Base-by-base conservation (phyloP, 768 basidiomycete species). In the Amyloporia xantha region DNA sequence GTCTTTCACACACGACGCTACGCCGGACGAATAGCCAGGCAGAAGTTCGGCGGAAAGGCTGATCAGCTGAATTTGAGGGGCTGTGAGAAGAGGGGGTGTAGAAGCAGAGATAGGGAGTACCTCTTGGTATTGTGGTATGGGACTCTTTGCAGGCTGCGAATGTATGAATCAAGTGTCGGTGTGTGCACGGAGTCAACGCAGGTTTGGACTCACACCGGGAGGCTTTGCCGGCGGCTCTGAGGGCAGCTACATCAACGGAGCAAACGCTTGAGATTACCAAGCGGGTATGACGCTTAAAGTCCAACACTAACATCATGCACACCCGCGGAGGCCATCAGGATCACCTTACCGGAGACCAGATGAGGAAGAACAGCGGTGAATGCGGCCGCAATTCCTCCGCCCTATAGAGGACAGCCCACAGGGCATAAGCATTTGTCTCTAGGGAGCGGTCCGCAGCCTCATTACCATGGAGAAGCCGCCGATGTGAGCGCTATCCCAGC, bases 381-480 rank as follows among this genome's bases (percentile, higher is more conserved):
- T 1, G 84, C 77, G 5, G 82, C 75, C 7, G 85, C 77, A 21
- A 91, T 76, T 0, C 75, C 86, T 24, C 86, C 88, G 4, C 87
- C 88, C 86, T 86, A 38, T 42, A 12, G 23, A 10, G 2, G 20
- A 1, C 15, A 1, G 35, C 21, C 10, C 5, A 24, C 23, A 20
- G n/a, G n/a, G n/a, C n/a, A n/a, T n/a, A n/a, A n/a, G n/a, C n/a
- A 54, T 25, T 27, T 19, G 47, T 27, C 17, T 23, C 17, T 13
- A 3, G 17, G 1, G 12, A 41, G 37, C 35, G 20, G 39, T 20
- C 5, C 9, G 24, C 5, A 41, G n/a, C 28, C n/a, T 30, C 24
- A 45, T 35, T 45, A 82, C 86, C 89, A 91, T 90, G 17, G 87
- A 90, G 24, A 86, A 70, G 11, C 86, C 88, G 0, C 77, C 77